Conservation (phyloP, 1,284 basidiomycete species). For the Porphyrellus sp. region DNA sequence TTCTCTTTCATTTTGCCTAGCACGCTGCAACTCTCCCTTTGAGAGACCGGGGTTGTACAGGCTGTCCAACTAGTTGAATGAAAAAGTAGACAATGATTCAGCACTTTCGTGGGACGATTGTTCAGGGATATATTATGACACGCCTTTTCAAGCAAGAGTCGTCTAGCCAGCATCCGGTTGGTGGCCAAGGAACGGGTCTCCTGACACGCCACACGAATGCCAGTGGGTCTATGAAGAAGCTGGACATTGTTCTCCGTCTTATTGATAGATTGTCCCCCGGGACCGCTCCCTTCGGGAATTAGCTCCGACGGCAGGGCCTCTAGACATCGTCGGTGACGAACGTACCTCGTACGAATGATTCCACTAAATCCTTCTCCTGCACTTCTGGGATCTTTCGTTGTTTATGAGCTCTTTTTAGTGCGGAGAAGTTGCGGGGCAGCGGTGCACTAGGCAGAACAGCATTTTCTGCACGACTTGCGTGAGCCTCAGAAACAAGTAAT, state of each 20-base stretch:
- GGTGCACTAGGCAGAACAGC: slow-evolving; percentile 38
- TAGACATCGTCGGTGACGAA: not conserved
- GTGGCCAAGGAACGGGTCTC: slow-evolving; percentile 70
- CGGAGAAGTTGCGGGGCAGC: slow-evolving; percentile 52
- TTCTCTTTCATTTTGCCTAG: slow-evolving; percentile 69
- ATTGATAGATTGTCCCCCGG: slow-evolving; percentile 83
- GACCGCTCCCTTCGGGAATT: slow-evolving; percentile 62
- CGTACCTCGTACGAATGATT: slow-evolving; percentile 74
- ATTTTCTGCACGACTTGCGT: slow-evolving; percentile 39
- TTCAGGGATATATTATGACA: slow-evolving; percentile 31
- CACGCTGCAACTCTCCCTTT: slow-evolving; percentile 60
- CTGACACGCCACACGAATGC: slow-evolving; percentile 74
- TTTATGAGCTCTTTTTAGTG: slow-evolving; percentile 65
- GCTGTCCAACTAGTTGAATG: slow-evolving; percentile 56
- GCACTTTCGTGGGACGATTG: slow-evolving; percentile 13
- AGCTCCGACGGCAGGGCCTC: slow-evolving; percentile 1
- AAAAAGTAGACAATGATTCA: slow-evolving; percentile 15
- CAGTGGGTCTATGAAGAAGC: slow-evolving; percentile 73
- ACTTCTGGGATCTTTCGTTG: slow-evolving; percentile 61
- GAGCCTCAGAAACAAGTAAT: slow-evolving; percentile 29
- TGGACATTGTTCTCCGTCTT: slow-evolving; percentile 84
- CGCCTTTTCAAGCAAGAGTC: slow-evolving; percentile 67
- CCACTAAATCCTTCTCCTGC: slow-evolving; percentile 69
- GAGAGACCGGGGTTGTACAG: slow-evolving; percentile 72
- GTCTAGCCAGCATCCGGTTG: slow-evolving; percentile 70